phyloP scores from a whole-genome alignment of 2,329 filamentous ascomycete species.

The Emydomyces testavorans region DNA sequence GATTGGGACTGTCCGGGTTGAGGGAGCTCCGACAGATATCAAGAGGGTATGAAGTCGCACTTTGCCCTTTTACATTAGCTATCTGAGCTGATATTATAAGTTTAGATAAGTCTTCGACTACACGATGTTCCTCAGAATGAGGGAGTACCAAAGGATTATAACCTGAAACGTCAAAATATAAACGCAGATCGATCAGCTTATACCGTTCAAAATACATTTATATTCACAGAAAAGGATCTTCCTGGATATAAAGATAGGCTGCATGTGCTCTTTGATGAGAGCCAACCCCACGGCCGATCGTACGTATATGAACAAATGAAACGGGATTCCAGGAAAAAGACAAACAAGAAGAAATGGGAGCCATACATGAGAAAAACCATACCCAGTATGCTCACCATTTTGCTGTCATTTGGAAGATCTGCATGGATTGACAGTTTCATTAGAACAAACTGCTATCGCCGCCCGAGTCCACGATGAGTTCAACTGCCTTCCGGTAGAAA shows the following conservation, averaged over 20 bases:
- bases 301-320: constrained; percentile 38
- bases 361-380: constrained; percentile 52
- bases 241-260: constrained; percentile 54
- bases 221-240: constrained; percentile 89
- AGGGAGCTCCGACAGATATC: constrained; percentile 44
- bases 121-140: constrained; percentile 56
- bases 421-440: constrained; percentile 2
- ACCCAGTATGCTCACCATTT: constrained; percentile 49
- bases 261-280: constrained; percentile 33
- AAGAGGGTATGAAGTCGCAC: constrained; percentile 32
- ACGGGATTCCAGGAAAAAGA: constrained; percentile 34
- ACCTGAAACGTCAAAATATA: constrained; percentile 56
- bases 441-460: constrained; percentile 66
- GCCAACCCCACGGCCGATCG: constrained; percentile 28
- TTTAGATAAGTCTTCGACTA: constrained; percentile 59
- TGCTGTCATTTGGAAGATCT: neutral
- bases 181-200: constrained; percentile 33
- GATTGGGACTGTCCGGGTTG: constrained; percentile 59
- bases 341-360: constrained; percentile 44
- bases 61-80: neutral
- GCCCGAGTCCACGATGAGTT: constrained; percentile 66
- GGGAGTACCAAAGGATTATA: constrained; percentile 75
- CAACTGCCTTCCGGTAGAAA: constrained; percentile 60
- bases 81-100: constrained; percentile 24
- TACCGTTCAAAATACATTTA: constrained; percentile 65